Evolutionary conservation across 345 rosid species (phyloP).

Genomic region (Microcos paniculata): DNA sequence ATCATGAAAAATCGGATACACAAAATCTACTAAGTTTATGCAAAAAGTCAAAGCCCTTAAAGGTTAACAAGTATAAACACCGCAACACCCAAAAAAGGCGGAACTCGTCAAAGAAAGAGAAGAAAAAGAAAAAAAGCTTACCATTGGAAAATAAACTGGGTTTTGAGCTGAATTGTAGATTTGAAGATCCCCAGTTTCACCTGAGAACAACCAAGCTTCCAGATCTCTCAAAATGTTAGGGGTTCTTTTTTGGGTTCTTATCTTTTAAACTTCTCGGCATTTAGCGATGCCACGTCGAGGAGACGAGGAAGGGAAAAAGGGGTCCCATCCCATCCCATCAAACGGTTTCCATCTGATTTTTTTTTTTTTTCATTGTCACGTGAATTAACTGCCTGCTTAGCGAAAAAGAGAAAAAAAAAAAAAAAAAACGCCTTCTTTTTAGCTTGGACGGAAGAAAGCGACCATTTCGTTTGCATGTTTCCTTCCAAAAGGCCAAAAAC

Average conservation of each 20-base stretch:
- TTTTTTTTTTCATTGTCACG: background rate
- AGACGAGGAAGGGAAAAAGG: background rate
- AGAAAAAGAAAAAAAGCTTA: slow-evolving; percentile 9
- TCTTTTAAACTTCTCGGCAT: background rate
- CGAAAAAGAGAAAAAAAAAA: too few relatives aligned
- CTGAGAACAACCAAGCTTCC: slow-evolving; percentile 1
- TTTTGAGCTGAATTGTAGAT: background rate
- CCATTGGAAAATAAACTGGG: background rate
- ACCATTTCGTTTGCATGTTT: background rate
- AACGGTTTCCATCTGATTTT: background rate
- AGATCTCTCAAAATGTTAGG: slow-evolving; percentile 22
- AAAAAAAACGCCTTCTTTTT: background rate
- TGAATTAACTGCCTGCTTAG: background rate
- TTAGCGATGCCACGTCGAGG: background rate
- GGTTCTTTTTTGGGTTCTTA: background rate
- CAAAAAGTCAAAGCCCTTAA: background rate
- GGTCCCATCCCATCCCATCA: background rate
- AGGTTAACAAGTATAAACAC: background rate
- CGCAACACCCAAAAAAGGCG: background rate
- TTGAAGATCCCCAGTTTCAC: slow-evolving; percentile 12
- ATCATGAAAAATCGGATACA: background rate
- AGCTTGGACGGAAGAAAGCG: background rate
- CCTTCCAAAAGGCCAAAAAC: background rate
- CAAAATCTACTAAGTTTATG: background rate
- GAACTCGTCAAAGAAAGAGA: background rate